Base-by-base conservation (phyloP, 441 rosid genomes). In the Biscutella auriculata region DNA sequence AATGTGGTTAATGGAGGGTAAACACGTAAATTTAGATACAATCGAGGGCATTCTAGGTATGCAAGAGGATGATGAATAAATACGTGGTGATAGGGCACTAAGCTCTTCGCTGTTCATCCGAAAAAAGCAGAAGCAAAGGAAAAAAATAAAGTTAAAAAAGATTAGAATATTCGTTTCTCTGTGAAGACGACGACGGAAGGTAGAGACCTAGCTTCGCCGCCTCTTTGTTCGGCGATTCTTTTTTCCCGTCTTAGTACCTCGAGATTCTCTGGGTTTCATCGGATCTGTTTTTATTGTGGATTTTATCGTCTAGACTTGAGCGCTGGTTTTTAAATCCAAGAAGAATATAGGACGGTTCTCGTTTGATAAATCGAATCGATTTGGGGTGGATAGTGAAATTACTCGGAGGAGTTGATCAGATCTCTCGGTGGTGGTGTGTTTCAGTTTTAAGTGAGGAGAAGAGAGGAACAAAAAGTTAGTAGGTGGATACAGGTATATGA, bases 41-140 rank as follows among this genome's bases (percentile, higher is more conserved):
- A n/a, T 0, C 3, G 27, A 64, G 80, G 85, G 73, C 8, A 57
- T 3, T 64, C 27, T 47, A n/a, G 76, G 67, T 2, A 66, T 42
- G 26, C n/a, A 29, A 34, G 19, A 12, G 45, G 9, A 65, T 48
- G 13, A 62, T 73, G n/a, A n/a, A n/a, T n/a, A 80, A 68, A 76
- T 71, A 62, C 43, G 63, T 54, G 74, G 73, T 63, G 63, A 73
- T 67, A 73, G 80, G 78, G 70, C 69, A 66, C 54, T 37, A 49
- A 37, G 47, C 15, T 65, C 29, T 58, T 29, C 28, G 67, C 60
- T 72, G 40, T 48, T 55, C 65, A 40, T 71, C 62, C 53, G 46
- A 9, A 29, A 49, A 30, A 67, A n/a, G n/a, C n/a, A n/a, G n/a
- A n/a, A n/a, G 41, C 23, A 32, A 12, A 66, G 25, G 60, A 41